Percentiles rank a stretch among this genome's conserved stretches.
phyloP scores from a whole-genome alignment of 176 grass and related monocot genomes.

The Puya raimondii region DNA sequence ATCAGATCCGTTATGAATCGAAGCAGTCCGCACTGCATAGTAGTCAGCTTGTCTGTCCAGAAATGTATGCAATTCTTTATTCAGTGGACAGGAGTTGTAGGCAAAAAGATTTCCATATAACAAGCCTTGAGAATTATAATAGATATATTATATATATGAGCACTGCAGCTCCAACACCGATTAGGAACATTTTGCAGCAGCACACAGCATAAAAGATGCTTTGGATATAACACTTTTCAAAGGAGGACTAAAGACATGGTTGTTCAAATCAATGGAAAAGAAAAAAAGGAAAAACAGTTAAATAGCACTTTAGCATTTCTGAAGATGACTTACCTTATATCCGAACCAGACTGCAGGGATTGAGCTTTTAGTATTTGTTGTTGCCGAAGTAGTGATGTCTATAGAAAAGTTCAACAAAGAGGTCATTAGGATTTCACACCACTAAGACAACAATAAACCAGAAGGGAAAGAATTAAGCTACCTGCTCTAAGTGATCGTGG shows the following conservation, averaged over 20 bases:
- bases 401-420: slow-evolving; percentile 15
- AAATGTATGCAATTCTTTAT: slow-evolving; percentile 69
- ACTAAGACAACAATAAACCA: slow-evolving; percentile 5
- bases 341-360: slow-evolving; percentile 50
- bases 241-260: slow-evolving; percentile 7
- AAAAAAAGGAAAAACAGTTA: slow-evolving; percentile 13
- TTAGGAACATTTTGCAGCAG: not conserved
- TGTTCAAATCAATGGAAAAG: slow-evolving; percentile 2
- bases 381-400: slow-evolving; percentile 72
- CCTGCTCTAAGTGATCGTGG: slow-evolving; percentile 57
- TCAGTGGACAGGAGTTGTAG: slow-evolving; percentile 50
- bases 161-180: not conserved
- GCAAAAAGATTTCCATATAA: not conserved
- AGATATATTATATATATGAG: not conserved
- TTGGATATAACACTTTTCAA: not conserved
- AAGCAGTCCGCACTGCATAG: slow-evolving; percentile 68
- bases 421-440: slow-evolving; percentile 9
- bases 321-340: slow-evolving; percentile 56
- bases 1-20: slow-evolving; percentile 60
- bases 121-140: not conserved
- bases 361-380: slow-evolving; percentile 78
- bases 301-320: not conserved
- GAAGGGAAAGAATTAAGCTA: slow-evolving; percentile 8
- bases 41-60: slow-evolving; percentile 98
- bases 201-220: not conserved